These are phyloP conservation scores for Sugiyamaella xylanicola DNA, from an alignment of 1,139 yeast species.

Conservation along the genomic window DNA sequence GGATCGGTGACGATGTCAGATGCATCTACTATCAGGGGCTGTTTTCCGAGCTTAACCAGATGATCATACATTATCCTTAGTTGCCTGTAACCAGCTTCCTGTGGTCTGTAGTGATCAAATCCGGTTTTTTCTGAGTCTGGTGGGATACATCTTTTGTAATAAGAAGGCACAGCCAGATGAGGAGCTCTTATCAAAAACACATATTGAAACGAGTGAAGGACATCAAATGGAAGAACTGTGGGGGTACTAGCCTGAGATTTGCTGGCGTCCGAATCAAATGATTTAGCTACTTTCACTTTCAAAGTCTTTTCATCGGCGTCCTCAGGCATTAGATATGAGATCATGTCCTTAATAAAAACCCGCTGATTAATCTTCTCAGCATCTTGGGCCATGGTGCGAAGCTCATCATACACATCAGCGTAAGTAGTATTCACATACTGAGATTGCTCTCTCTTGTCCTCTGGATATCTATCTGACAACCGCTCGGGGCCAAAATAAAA, in stretches of 20 bases:
- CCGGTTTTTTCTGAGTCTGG: conserved; percentile 36
- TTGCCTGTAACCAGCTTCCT: conserved; percentile 38
- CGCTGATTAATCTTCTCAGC: conserved; percentile 19
- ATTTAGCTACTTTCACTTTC: conserved; percentile 25
- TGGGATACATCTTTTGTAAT: conserved; percentile 38
- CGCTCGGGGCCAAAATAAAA: conserved; percentile 38
- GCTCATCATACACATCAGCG: conserved; percentile 27
- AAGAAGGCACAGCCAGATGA: conserved; percentile 37
- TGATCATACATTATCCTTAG: conserved; percentile 37
- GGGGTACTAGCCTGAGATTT: background rate
- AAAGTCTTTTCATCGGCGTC: conserved; percentile 16
- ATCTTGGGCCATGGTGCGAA: conserved; percentile 15
- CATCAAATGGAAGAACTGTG: conserved; percentile 28
- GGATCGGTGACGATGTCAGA: conserved; percentile 34
- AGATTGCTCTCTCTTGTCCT: conserved; percentile 23
- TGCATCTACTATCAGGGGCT: conserved; percentile 36
- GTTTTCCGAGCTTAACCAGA: conserved; percentile 21
- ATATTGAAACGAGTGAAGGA: conserved; percentile 25
- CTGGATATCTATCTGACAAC: conserved; percentile 32
- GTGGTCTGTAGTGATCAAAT: conserved; percentile 33
- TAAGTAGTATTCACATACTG: conserved; percentile 28
- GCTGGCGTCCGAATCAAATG: conserved; percentile 20
- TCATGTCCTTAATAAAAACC: conserved; percentile 38
- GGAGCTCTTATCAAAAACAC: conserved; percentile 39
- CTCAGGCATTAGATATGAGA: conserved; percentile 38